phyloP scores from a whole-genome alignment of 2,329 filamentous ascomycete species.

The Sarocladium strictum region DNA sequence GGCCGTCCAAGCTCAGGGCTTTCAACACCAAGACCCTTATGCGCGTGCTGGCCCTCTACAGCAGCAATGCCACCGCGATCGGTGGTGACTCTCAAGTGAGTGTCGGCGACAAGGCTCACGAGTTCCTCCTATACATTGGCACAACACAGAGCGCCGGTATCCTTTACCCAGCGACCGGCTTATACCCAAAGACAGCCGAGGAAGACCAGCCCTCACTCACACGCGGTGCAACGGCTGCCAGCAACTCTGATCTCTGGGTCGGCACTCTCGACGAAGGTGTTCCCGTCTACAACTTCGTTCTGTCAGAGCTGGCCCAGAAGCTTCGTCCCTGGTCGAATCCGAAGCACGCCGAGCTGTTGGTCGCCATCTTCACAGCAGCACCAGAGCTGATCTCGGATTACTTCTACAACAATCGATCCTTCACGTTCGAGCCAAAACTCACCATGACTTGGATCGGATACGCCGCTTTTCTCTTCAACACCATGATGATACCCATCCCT shows the following conservation, averaged over 20 bases:
- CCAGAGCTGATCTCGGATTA: conserved; percentile 88
- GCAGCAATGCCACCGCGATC: conserved; percentile 43
- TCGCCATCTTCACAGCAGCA: conserved; percentile 71
- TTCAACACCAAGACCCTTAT: conserved; percentile 70
- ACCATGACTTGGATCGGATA: conserved; percentile 95
- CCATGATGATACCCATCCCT: conserved; percentile 70
- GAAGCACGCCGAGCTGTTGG: conserved; percentile 73
- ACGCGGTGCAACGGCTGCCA: background rate
- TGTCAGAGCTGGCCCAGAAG: conserved; percentile 72
- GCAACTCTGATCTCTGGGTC: conserved; percentile 2
- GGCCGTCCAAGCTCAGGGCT: conserved; percentile 67
- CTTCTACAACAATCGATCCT: conserved; percentile 72
- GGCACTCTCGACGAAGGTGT: conserved; percentile 42
- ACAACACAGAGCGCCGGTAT: conserved; percentile 69
- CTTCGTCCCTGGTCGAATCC: conserved; percentile 78
- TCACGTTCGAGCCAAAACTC: conserved; percentile 85
- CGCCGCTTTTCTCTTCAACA: conserved; percentile 79
- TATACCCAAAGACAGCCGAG: conserved; percentile 71
- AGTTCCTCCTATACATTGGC: conserved; percentile 69
- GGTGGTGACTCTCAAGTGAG: conserved; percentile 35
- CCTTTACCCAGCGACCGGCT: conserved; percentile 70
- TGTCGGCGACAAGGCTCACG: conserved; percentile 65
- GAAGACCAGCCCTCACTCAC: conserved; percentile 23
- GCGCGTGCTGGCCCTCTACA: conserved; percentile 67
- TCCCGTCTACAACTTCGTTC: conserved; percentile 70